Percentiles rank a stretch among this genome's conserved stretches.
phyloP scores from a whole-genome alignment of 345 rosid genomes.

The Pistacia atlantica region DNA sequence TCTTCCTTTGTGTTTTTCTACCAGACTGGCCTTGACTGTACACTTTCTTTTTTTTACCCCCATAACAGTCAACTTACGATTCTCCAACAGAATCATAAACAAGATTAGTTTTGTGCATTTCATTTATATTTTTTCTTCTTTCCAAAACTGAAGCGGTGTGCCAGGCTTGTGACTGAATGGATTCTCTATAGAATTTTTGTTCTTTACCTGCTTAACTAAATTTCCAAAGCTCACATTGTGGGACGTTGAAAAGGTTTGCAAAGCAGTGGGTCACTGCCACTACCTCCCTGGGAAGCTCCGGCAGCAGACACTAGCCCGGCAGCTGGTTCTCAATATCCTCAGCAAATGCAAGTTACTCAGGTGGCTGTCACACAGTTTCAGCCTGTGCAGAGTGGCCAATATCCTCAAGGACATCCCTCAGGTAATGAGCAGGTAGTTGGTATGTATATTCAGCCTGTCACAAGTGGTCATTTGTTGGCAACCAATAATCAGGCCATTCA shows the following conservation, averaged over 20 bases:
- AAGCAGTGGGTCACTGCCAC: conserved; percentile 65
- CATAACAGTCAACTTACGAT: not conserved
- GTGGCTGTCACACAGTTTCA: conserved; percentile 44
- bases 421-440: conserved; percentile 56
- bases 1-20: not conserved
- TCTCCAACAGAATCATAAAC: not conserved
- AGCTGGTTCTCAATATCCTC: conserved; percentile 62
- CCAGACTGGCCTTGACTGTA: not conserved
- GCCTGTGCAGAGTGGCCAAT: conserved; percentile 40
- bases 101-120: not conserved
- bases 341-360: conserved; percentile 59
- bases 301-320: conserved; percentile 57
- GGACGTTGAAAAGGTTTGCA: conserved; percentile 57
- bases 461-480: conserved; percentile 31
- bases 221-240: conserved; percentile 16
- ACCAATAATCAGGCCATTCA: conserved; percentile 28
- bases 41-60: not conserved
- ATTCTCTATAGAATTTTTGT: not conserved
- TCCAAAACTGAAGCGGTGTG: not conserved
- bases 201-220: not conserved
- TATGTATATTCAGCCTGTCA: conserved; percentile 66
- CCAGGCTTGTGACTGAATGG: not conserved
- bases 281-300: conserved; percentile 98
- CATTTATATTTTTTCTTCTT: not conserved
- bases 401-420: conserved; percentile 48